Base-by-base conservation (phyloP, 371 early-diverging fungal species). In the Syncephalastrum monosporum region DNA sequence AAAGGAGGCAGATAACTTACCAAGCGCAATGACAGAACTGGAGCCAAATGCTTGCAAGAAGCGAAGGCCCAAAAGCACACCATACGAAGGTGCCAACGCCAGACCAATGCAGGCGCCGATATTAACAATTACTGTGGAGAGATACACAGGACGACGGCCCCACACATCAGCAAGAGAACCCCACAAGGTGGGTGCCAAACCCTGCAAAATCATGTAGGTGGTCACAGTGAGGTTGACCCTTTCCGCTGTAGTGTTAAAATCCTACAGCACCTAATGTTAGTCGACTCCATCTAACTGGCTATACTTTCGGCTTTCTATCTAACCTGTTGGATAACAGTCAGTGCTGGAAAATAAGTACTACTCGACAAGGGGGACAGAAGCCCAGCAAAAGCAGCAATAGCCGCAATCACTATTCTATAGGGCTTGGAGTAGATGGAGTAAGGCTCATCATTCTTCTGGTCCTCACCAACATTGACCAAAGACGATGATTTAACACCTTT, bases 11-110 rank as follows among this genome's bases (percentile, higher is more conserved):
- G 38, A 10, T 12, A 46, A 12, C 44, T 44, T 27, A 60, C 86
- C 86, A 1, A 88, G 72, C 0, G 84, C 72, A 41, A 84, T 72
- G 7, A 80, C 84, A 0, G 86, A 81, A 29, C 82, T 80, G 3
- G 82, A 63, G 1, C 87, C 86, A 15, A 76, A 75, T 1, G 84
- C 74, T 60, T 87, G 87, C 24, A 87, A 60, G 43, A 82, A 68
- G 3, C 87, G 82, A 60, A 82, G 71, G n/a, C 69, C 70, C 42
- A 86, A 65, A 38, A 87, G 69, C 45, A 77, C 67, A 12, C 73
- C 58, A 47, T 79, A 72, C 24, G 57, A 74, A 10, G 59, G 67
- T 4, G 84, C 71, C 42, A 82, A 54, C 14, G 85, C 84, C 5
- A 80, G 74, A 24, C 83, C 82, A 14, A 85, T 56, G 50, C 82